Percentiles rank a stretch among this genome's conserved stretches.
phyloP scores from a whole-genome alignment of 2,329 filamentous ascomycete species.

The Alternaria triticina region DNA sequence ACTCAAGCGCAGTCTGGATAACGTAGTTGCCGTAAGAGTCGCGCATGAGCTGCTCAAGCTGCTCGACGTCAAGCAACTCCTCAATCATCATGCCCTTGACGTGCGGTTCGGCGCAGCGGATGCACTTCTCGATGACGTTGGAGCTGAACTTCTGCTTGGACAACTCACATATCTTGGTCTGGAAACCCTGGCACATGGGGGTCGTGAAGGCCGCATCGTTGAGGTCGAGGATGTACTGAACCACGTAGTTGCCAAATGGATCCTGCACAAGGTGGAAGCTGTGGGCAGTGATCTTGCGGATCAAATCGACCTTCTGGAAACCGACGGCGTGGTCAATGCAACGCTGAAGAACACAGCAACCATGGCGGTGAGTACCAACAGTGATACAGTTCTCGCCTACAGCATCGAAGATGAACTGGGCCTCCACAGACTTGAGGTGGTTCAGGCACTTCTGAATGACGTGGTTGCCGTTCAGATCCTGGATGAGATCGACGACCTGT shows the following conservation, averaged over 20 bases:
- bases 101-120: slow-evolving; percentile 78
- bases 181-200: slow-evolving; percentile 82
- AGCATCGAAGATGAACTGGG: slow-evolving; percentile 96
- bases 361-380: slow-evolving; percentile 95
- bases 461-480: slow-evolving; percentile 97
- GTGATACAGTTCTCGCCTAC: slow-evolving; percentile 86
- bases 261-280: slow-evolving; percentile 92
- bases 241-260: slow-evolving; percentile 97
- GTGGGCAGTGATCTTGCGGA: slow-evolving; percentile 84
- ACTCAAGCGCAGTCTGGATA: slow-evolving; percentile 79
- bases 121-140: slow-evolving; percentile 92
- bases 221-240: slow-evolving; percentile 96
- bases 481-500: slow-evolving; percentile 91
- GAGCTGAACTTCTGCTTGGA: slow-evolving; percentile 99
- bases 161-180: slow-evolving; percentile 70
- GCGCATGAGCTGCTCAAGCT: slow-evolving; percentile 86
- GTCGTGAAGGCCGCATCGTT: slow-evolving; percentile 88
- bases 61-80: slow-evolving; percentile 75
- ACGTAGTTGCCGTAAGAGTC: slow-evolving; percentile 98
- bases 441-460: slow-evolving; percentile 99
- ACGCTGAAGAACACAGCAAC: slow-evolving; percentile 95
- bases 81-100: slow-evolving; percentile 83
- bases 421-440: slow-evolving; percentile 82
- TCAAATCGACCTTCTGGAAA: slow-evolving; percentile 84
- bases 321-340: slow-evolving; percentile 97